These are phyloP conservation scores for Funneliformis mosseae DNA, from an alignment of 192 early-diverging fungal species.

Conservation along the genomic window DNA sequence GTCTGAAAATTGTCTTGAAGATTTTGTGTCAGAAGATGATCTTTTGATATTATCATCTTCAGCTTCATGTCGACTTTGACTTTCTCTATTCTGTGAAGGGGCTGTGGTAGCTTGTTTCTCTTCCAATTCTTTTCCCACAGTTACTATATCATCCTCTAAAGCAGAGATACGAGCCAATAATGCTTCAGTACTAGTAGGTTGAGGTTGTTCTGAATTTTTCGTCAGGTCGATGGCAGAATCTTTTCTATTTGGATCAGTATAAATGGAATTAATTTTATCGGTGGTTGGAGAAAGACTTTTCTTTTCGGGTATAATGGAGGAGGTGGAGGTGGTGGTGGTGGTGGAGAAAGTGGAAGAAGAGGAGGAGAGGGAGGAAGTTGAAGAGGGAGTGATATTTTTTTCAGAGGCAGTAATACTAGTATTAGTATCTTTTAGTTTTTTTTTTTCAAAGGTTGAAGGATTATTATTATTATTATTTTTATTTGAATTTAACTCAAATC, in stretches of 20 bases:
- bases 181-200: no score
- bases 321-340: background rate
- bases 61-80: background rate
- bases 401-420: background rate
- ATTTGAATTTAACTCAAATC: background rate
- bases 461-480: background rate
- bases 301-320: no score
- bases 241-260: background rate
- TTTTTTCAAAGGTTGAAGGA: background rate
- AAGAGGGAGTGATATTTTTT: background rate
- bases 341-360: background rate
- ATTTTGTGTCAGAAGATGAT: background rate
- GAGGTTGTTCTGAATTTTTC: background rate
- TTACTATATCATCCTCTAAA: slow-evolving; percentile 24
- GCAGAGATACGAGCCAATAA: slow-evolving; percentile 18
- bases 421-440: background rate
- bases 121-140: slow-evolving; percentile 8
- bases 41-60: background rate
- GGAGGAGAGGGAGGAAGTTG: background rate
- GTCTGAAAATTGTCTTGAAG: slow-evolving; percentile 3
- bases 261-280: background rate
- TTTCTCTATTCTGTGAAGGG: background rate
- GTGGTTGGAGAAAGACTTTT: background rate
- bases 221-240: background rate
- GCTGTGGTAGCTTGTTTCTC: background rate